These are phyloP conservation scores for Gymnopus androsaceus DNA, from an alignment of 1,284 basidiomycete genomes.

Conservation along the genomic window DNA sequence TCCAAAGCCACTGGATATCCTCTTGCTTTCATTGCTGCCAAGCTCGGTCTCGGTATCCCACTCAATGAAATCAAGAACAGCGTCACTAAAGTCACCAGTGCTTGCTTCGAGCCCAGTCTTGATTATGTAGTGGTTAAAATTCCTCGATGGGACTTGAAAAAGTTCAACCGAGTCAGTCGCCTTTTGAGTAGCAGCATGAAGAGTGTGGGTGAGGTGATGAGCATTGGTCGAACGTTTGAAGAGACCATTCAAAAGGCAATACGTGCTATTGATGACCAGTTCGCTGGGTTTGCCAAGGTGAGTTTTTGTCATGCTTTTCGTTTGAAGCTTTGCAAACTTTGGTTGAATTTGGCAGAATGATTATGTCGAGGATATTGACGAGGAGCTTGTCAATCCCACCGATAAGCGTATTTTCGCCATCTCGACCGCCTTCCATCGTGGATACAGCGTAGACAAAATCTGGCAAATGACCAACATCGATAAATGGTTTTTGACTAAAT, in stretches of 20 bases:
- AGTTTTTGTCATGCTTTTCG: constrained; percentile 18
- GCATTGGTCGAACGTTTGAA: constrained; percentile 96
- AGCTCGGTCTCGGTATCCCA: constrained; percentile 94
- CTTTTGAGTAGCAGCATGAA: constrained; percentile 95
- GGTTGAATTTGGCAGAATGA: constrained; percentile 61
- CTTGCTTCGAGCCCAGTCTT: constrained; percentile 97
- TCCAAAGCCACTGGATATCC: constrained; percentile 99
- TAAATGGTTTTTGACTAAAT: constrained; percentile 94
- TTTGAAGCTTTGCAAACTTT: neutral
- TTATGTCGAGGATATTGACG: constrained; percentile 79
- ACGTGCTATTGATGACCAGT: constrained; percentile 92
- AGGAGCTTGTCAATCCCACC: constrained; percentile 86
- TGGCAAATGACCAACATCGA: constrained; percentile 98
- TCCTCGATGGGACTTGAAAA: constrained; percentile 98
- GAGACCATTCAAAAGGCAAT: constrained; percentile 99
- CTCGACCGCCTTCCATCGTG: constrained; percentile 83
- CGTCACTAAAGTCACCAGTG: constrained; percentile 94
- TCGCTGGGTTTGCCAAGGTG: constrained; percentile 89
- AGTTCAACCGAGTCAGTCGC: constrained; percentile 91
- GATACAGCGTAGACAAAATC: constrained; percentile 94
- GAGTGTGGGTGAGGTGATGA: constrained; percentile 99
- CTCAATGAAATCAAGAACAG: constrained; percentile 98
- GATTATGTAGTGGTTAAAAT: constrained; percentile 99
- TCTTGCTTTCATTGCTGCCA: constrained; percentile 97
- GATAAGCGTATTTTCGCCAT: constrained; percentile 94